Evolutionary conservation across 805 yeast species (phyloP), one percentile per base, ranked within the genome.

Genomic region (Lachancea dasiensis): DNA sequence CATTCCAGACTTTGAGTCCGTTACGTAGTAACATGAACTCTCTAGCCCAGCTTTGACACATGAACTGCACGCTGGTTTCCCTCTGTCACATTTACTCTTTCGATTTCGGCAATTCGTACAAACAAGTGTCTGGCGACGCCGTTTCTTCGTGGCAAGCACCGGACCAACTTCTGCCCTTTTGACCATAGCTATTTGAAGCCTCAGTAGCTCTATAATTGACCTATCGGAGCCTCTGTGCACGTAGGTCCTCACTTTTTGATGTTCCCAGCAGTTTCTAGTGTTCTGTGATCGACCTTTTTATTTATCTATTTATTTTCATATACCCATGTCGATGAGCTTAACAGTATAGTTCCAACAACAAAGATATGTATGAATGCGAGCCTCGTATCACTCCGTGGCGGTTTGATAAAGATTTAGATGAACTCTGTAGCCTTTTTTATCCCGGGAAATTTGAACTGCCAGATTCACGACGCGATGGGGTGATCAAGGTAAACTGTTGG

Each of bases 341-440:
- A n/a, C n/a, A n/a, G n/a, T n/a, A n/a, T n/a, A n/a, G n/a, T n/a
- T n/a, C n/a, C n/a, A n/a, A n/a, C n/a, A n/a, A n/a, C n/a, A n/a
- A n/a, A n/a, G n/a, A n/a, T n/a, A 30, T 30, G 33, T 16, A n/a
- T 13, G 16, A 20, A 10, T 6, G 17, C 26, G 37, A 34, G 26
- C 31, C 36, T 5, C 27, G 62, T 24, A 51, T 65, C 6, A 68
- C 62, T 1, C 65, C 68, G 3, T 67, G 72, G 72, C 45, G 52
- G 16, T 34, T 48, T 9, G 41, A 48, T 2, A 55, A 60, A 1
- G 86, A 81, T 25, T 48, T 81, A 13, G 48, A 55, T 5, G 49
- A 48, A 26, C 59, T 81, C 28, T 69, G 69, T 41, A 61, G 60
- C 13, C 69, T 79, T 76, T 77, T 81, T 50, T 80, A 69, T 48